These are phyloP conservation scores for Theileria equi DNA, from an alignment of 169 alveolate genomes.

Conservation along the genomic window DNA sequence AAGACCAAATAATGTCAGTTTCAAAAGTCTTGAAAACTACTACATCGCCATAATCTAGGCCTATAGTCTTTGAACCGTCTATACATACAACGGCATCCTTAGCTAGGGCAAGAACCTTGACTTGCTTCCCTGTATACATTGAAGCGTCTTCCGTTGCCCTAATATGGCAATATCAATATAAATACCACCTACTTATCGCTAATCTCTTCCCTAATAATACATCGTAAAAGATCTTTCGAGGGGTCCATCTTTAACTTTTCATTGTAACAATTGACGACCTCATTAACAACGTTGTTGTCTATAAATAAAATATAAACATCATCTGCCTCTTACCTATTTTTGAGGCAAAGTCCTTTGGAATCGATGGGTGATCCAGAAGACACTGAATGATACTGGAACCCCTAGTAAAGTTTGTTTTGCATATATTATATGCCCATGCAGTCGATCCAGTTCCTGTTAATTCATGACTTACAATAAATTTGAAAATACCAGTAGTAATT, in stretches of 20 bases:
- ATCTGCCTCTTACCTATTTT: conserved; percentile 7
- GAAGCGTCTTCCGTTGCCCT: conserved; percentile 34
- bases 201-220: conserved; percentile 72
- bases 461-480: not conserved
- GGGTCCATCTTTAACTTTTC: conserved; percentile 66
- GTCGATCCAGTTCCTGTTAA: conserved; percentile 81
- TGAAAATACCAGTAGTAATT: conserved; percentile 53
- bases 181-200: conserved; percentile 42
- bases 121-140: conserved; percentile 35
- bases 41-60: conserved; percentile 58
- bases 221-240: conserved; percentile 54
- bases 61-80: conserved; percentile 54
- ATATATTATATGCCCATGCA: conserved; percentile 84
- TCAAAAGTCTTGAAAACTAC: conserved; percentile 56
- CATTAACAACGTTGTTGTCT: conserved; percentile 46
- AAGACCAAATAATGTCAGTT: conserved; percentile 53
- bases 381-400: conserved; percentile 25
- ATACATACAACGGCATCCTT: conserved; percentile 42
- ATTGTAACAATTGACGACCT: conserved; percentile 58
- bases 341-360: conserved; percentile 64
- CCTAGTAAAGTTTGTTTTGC: conserved; percentile 59
- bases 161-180: not conserved
- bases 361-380: conserved; percentile 33
- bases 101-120: conserved; percentile 53
- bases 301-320: conserved; percentile 8